Base-by-base conservation (phyloP, 106 monocot species). In the Narthecium ossifragum region DNA sequence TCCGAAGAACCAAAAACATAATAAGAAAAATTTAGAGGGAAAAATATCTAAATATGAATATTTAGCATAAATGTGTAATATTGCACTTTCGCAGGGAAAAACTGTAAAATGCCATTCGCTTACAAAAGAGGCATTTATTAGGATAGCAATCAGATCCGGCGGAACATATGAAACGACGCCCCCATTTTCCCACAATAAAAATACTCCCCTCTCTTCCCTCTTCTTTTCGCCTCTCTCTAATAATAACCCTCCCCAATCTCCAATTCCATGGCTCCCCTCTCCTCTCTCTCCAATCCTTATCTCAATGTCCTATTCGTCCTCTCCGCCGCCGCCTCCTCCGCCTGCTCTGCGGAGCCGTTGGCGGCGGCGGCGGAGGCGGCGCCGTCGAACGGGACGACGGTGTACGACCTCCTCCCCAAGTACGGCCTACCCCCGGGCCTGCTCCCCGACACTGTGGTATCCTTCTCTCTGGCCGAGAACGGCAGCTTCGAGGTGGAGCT, bases 341-440 rank as follows among this genome's bases (percentile, higher is more conserved):
- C 23, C 30, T 6, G n/a, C 28, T 18, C 34, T 27, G 2, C 67
- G 27, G 46, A 32, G 13, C 2, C 53, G 2, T 5, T 31, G 31
- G 8, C 48, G 25, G 34, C 5, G 38, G 15, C 46, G 14, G 36
- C 50, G 38, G 31, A 50, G 6, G 51, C 41, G 20, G 29, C 64
- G 2, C 15, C 59, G 15, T 54, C 66, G 28, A 75, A 69, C 21
- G 60, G 55, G 6, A 43, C 77, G 12, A 65, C 87, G 4, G 70
- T 94, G 28, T 72, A 70, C 78, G 86, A 89, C 18, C 34, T 90
- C 53, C 93, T 89, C 27, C 80, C 89, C 7, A 46, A 58, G 31
- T 90, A 50, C 64, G 76, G 82, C 9, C 78, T 89, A 13, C 93
- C 89, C 4, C 65, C 75, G 5, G 85, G 88, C n/a, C 69, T 89